These are phyloP conservation scores for Chaetomium globosum DNA, from an alignment of 2,329 filamentous ascomycete genomes.

Conservation along the genomic window DNA sequence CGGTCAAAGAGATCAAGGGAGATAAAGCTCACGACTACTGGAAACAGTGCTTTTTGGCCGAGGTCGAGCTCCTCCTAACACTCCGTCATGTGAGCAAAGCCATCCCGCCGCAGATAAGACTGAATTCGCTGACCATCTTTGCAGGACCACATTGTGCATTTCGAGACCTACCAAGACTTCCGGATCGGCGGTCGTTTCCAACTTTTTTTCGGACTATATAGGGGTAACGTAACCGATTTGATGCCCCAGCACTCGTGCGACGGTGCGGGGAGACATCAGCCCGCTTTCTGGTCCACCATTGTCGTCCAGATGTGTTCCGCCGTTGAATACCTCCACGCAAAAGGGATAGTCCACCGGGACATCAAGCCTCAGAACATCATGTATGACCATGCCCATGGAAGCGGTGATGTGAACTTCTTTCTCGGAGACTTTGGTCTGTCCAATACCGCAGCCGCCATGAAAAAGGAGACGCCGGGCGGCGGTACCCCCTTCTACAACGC, in stretches of 20 bases:
- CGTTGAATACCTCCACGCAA: not conserved
- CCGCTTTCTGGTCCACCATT: not conserved
- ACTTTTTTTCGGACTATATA: not conserved
- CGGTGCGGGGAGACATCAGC: not conserved
- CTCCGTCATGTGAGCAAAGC: not conserved
- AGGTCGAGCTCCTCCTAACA: not conserved
- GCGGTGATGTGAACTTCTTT: not conserved
- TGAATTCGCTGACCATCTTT: not conserved
- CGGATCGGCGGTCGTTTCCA: not conserved
- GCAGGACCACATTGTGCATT: conserved; percentile 1
- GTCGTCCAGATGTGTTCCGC: not conserved
- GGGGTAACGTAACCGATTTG: not conserved
- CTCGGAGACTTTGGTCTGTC: conserved; percentile 2
- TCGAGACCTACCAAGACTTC: conserved; percentile 2
- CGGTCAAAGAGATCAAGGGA: not conserved
- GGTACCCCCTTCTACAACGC: not conserved
- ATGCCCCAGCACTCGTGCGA: not conserved
- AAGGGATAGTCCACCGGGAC: not conserved
- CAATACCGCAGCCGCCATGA: not conserved
- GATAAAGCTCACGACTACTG: not conserved
- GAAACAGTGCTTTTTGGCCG: not conserved
- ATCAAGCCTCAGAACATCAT: conserved; percentile 3
- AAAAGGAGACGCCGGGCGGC: not conserved
- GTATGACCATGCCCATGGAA: not conserved
- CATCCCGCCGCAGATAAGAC: not conserved